phyloP scores from a whole-genome alignment of 2,329 filamentous ascomycete species.

The Podosphaera fusca region DNA sequence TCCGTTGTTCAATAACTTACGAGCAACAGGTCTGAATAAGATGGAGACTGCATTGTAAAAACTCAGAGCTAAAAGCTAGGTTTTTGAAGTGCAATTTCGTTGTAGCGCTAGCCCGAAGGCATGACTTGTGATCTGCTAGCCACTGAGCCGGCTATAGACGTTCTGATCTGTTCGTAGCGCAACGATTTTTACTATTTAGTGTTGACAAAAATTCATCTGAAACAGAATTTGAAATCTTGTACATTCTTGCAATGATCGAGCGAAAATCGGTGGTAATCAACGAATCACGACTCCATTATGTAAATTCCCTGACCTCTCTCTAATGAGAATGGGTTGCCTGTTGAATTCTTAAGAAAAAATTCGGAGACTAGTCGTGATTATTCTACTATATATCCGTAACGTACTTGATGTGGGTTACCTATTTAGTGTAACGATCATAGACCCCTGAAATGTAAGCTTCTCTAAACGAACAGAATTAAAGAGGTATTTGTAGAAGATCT shows the following conservation, averaged over 20 bases:
- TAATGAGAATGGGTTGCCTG: too few relatives aligned
- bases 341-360: too few relatives aligned
- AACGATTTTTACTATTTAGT: background rate
- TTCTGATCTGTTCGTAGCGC: slow-evolving; percentile 30
- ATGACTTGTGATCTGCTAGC: slow-evolving; percentile 27
- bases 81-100: slow-evolving; percentile 13
- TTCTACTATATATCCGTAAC: too few relatives aligned
- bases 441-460: too few relatives aligned
- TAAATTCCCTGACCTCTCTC: too few relatives aligned
- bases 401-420: too few relatives aligned
- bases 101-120: slow-evolving; percentile 25
- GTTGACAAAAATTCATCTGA: background rate
- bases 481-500: too few relatives aligned
- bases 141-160: slow-evolving; percentile 24
- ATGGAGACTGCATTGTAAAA: slow-evolving; percentile 12
- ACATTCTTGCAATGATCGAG: background rate
- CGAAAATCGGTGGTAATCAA: too few relatives aligned
- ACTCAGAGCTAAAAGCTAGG: slow-evolving; percentile 9
- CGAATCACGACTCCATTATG: too few relatives aligned
- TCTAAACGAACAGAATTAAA: too few relatives aligned
- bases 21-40: slow-evolving; percentile 30
- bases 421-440: too few relatives aligned
- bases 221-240: background rate
- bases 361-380: too few relatives aligned
- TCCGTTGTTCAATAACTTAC: slow-evolving; percentile 27